Conservation (phyloP, 164 flowering plant genomes). For the Macadamia integrifolia region DNA sequence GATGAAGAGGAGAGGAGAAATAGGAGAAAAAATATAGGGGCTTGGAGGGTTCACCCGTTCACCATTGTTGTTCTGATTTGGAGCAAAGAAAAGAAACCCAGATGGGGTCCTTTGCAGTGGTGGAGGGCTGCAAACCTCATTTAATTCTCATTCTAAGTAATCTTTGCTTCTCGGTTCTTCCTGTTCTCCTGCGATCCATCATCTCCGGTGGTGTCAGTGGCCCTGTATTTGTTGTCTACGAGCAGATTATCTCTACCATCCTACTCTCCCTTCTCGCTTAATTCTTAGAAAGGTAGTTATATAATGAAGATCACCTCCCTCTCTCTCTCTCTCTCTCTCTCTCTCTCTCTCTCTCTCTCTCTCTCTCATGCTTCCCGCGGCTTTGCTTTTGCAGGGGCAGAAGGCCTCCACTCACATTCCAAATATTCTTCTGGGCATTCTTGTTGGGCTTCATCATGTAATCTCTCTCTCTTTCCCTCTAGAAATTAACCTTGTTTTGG, state of each 20-base stretch:
- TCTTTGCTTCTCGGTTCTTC: not conserved
- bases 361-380: too few species aligned
- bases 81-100: not conserved
- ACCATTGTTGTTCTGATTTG: too few species aligned
- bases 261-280: conserved; percentile 3
- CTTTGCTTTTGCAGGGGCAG: conserved; percentile 1
- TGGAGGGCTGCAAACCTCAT: conserved; percentile 7
- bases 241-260: conserved; percentile 7
- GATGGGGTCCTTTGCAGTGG: not conserved
- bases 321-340: too few species aligned
- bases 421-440: conserved; percentile 8
- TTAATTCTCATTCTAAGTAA: not conserved
- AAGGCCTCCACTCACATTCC: conserved; percentile 7
- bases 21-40: too few species aligned
- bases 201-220: not conserved
- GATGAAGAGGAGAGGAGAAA: too few species aligned
- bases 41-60: too few species aligned
- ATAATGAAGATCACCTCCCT: too few species aligned
- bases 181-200: conserved; percentile 5
- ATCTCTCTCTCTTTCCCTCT: not conserved
- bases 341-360: too few species aligned
- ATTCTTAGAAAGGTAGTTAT: conserved; percentile 6
- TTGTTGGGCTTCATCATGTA: conserved; percentile 10
- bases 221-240: conserved; percentile 7
- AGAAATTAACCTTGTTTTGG: too few species aligned